A percentile compares a stretch with the other conserved stretches of the same genome.
phyloP scores from a whole-genome alignment of 2,329 filamentous ascomycete species.

The Rutstroemia sp. region DNA sequence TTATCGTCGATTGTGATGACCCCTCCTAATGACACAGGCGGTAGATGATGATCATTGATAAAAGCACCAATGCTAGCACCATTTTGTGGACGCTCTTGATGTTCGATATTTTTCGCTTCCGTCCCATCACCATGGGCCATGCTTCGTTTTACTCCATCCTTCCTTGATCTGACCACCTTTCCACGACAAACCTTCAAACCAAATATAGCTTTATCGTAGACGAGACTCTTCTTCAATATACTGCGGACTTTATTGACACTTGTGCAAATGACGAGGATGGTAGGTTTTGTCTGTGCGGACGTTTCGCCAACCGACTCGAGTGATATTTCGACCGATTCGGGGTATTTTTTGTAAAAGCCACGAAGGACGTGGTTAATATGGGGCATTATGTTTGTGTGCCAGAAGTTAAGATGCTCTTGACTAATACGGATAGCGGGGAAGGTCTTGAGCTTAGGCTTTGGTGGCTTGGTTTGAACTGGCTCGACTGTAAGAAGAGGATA shows the following conservation, averaged over 20 bases:
- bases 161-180: slow-evolving; percentile 55
- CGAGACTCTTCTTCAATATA: slow-evolving; percentile 61
- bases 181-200: slow-evolving; percentile 67
- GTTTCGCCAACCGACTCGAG: slow-evolving; percentile 68
- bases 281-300: slow-evolving; percentile 58
- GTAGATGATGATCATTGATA: slow-evolving; percentile 75
- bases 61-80: slow-evolving; percentile 92
- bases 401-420: slow-evolving; percentile 58
- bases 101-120: slow-evolving; percentile 61
- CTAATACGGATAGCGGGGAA: slow-evolving; percentile 53
- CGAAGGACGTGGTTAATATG: slow-evolving; percentile 65
- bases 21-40: slow-evolving; percentile 86
- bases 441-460: slow-evolving; percentile 42
- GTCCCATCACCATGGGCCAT: slow-evolving; percentile 36
- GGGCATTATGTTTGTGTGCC: slow-evolving; percentile 64
- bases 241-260: slow-evolving; percentile 66
- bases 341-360: slow-evolving; percentile 63
- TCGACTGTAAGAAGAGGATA: slow-evolving; percentile 8
- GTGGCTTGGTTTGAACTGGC: slow-evolving; percentile 13
- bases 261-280: slow-evolving; percentile 69
- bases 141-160: slow-evolving; percentile 33
- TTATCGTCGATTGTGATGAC: slow-evolving; percentile 78
- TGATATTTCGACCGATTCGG: slow-evolving; percentile 72
- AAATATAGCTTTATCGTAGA: slow-evolving; percentile 58
- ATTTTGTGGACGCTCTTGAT: slow-evolving; percentile 71